A percentile compares a stretch with the other conserved stretches of the same genome.
Conservation (phyloP, 768 basidiomycete species). For the Hysterangium stoloniferum region DNA sequence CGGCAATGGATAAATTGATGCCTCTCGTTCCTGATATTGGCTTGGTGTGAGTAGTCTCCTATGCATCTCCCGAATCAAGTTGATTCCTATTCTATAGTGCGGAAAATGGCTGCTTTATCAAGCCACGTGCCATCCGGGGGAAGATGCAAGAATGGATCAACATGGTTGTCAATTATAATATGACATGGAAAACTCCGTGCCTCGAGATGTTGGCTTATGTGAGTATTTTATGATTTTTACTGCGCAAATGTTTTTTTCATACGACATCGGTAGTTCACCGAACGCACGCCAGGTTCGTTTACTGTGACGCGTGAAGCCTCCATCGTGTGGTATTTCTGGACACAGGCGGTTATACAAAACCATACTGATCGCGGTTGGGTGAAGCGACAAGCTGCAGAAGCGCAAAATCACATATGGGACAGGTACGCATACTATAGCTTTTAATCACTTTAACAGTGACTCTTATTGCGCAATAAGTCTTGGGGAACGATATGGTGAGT, state of each 20-base stretch:
- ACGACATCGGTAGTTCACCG: slow-evolving; percentile 56
- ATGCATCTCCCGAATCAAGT: neutral
- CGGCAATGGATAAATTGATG: slow-evolving; percentile 56
- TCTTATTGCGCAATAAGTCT: slow-evolving; percentile 36
- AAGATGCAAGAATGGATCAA: slow-evolving; percentile 55
- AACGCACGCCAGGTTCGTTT: slow-evolving; percentile 81
- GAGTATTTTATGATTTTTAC: slow-evolving; percentile 23
- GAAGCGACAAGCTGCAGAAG: slow-evolving; percentile 78
- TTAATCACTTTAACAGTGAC: neutral
- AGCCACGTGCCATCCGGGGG: slow-evolving; percentile 33
- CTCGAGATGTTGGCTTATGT: slow-evolving; percentile 82
- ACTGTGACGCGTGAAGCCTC: slow-evolving; percentile 80
- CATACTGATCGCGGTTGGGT: slow-evolving; percentile 74
- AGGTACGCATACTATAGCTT: slow-evolving; percentile 28
- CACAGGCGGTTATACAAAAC: slow-evolving; percentile 24
- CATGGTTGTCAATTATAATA: slow-evolving; percentile 70
- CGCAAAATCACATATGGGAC: slow-evolving; percentile 89
- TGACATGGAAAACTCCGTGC: slow-evolving; percentile 76
- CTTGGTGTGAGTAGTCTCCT: slow-evolving; percentile 49
- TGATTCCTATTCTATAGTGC: slow-evolving; percentile 36
- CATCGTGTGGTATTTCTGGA: slow-evolving; percentile 83
- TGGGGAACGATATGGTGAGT: slow-evolving; percentile 60
- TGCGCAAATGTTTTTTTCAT: neutral
- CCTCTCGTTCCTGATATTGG: slow-evolving; percentile 59
- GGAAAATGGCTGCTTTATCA: slow-evolving; percentile 85